Evolutionary conservation across 192 early-diverging fungal genomes (phyloP).

Genomic region (Chytriomyces confervae): DNA sequence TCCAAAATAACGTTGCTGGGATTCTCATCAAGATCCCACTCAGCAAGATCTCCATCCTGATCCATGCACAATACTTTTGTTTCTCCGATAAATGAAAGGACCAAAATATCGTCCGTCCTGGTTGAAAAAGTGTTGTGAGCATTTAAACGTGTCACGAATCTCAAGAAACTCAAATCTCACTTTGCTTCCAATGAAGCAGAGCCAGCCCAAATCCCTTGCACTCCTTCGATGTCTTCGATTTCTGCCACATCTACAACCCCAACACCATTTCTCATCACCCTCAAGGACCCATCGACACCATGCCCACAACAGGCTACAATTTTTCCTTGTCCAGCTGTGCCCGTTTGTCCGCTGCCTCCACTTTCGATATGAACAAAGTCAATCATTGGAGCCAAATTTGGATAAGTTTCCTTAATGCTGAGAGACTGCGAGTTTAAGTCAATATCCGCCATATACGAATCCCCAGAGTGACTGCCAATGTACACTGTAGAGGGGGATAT

Average conservation of each 20-base stretch:
- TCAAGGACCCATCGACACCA: slow-evolving; percentile 72
- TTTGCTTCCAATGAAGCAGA: slow-evolving; percentile 47
- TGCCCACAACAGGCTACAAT: slow-evolving; percentile 88
- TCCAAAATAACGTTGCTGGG: slow-evolving; percentile 38
- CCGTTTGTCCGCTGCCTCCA: neutral
- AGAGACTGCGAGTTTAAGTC: slow-evolving; percentile 46
- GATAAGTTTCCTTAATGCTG: slow-evolving; percentile 63
- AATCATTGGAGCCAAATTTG: slow-evolving; percentile 81
- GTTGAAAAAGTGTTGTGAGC: neutral
- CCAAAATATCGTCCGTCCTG: slow-evolving; percentile 56
- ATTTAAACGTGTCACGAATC: neutral
- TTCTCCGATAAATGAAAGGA: slow-evolving; percentile 69
- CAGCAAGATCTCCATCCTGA: slow-evolving; percentile 55
- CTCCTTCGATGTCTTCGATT: slow-evolving; percentile 66
- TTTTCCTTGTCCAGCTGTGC: slow-evolving; percentile 56
- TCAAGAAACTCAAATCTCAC: slow-evolving; percentile 37
- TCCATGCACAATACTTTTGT: slow-evolving; percentile 63
- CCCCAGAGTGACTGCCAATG: slow-evolving; percentile 85
- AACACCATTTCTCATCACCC: slow-evolving; percentile 87
- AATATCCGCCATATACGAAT: slow-evolving; percentile 80
- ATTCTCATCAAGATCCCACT: slow-evolving; percentile 36
- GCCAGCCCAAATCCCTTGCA: slow-evolving; percentile 77
- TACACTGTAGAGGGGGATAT: slow-evolving; percentile 73
- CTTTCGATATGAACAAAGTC: slow-evolving; percentile 86
- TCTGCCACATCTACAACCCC: slow-evolving; percentile 73